Percentiles rank a stretch among this genome's conserved stretches.
Conservation (phyloP, 768 basidiomycete species). For the Lactarius evosmus region DNA sequence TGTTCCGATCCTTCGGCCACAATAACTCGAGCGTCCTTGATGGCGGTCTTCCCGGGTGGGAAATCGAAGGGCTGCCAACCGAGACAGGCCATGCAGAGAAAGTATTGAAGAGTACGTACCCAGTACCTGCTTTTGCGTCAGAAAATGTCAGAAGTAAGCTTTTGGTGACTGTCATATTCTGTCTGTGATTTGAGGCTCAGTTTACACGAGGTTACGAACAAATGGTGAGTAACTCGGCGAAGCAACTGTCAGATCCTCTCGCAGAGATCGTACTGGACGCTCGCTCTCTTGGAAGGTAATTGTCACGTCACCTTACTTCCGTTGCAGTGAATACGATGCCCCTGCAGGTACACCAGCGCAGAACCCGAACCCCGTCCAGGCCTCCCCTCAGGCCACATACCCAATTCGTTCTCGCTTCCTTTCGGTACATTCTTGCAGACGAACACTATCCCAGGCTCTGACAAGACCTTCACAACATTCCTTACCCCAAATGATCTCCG, state of each 20-base stretch:
- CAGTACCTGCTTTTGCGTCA: constrained; percentile 50
- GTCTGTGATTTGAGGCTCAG: constrained; percentile 2
- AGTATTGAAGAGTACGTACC: constrained; percentile 41
- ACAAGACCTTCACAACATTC: constrained; percentile 41
- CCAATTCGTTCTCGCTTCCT: constrained; percentile 78
- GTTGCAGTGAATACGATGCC: constrained; percentile 17
- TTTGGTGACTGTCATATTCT: neutral
- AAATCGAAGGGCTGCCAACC: constrained; percentile 57
- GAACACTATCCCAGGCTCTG: constrained; percentile 37
- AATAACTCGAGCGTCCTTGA: constrained; percentile 80
- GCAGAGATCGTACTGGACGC: constrained; percentile 85
- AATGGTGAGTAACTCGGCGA: constrained; percentile 66
- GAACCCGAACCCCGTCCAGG: constrained; percentile 89
- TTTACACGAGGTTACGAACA: constrained; percentile 66
- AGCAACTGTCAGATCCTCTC: constrained; percentile 43
- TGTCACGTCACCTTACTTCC: constrained; percentile 14
- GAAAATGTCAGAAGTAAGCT: constrained; percentile 30
- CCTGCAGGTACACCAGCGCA: constrained; percentile 65
- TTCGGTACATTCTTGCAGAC: constrained; percentile 69
- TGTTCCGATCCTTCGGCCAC: constrained; percentile 92
- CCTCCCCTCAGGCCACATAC: constrained; percentile 90
- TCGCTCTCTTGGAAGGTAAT: constrained; percentile 74
- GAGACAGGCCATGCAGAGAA: constrained; percentile 39
- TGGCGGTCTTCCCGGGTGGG: constrained; percentile 89
- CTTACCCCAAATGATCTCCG: constrained; percentile 56